Evolutionary conservation across 176 grass and related monocot species (phyloP).

Genomic region (Oryza brachyantha): DNA sequence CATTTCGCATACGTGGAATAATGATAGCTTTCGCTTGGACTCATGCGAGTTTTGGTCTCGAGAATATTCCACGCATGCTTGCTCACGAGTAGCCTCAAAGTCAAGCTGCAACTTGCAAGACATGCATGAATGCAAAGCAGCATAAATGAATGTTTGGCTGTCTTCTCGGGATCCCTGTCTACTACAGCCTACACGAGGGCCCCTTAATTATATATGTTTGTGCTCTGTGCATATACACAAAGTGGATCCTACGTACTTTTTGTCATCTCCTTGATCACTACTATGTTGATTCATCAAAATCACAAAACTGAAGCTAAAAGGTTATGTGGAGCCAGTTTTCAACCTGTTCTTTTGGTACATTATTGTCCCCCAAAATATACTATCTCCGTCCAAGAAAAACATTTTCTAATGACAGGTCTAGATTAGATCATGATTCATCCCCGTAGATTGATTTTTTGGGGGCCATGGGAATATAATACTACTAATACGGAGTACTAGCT

Average conservation of each 20-base stretch:
- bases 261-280: background rate
- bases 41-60: background rate
- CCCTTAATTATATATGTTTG: background rate
- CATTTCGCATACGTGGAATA: no score
- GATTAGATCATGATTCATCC: no score
- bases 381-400: no score
- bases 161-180: conserved; percentile 35
- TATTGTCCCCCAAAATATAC: no score
- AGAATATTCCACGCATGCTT: conserved; percentile 25
- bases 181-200: conserved; percentile 21
- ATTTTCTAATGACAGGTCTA: no score
- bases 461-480: no score
- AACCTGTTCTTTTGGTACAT: no score
- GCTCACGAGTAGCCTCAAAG: background rate
- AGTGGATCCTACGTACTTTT: conserved; percentile 21
- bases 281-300: background rate
- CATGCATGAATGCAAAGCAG: background rate
- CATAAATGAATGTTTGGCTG: background rate
- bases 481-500: no score
- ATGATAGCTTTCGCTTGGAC: conserved; percentile 26
- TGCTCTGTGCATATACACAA: background rate
- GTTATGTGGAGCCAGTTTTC: no score
- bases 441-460: no score
- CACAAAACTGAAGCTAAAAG: no score
- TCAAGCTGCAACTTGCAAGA: conserved; percentile 15